Evolutionary conservation across 2,329 filamentous ascomycete genomes (phyloP).

Genomic region (Monilinia laxa): DNA sequence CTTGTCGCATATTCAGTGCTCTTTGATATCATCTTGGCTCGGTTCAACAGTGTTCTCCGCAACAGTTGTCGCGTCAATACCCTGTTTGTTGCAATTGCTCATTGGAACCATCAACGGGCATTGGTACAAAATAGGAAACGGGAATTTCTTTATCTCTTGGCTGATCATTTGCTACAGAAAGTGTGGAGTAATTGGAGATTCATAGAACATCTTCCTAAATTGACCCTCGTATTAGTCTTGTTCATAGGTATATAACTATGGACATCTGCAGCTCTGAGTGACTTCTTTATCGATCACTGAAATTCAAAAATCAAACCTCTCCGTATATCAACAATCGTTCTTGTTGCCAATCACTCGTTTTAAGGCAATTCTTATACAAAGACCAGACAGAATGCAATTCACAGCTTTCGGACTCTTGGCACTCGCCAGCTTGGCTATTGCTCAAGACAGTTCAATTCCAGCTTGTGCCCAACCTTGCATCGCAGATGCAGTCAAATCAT

Average conservation of each 20-base stretch:
- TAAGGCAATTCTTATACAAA: constrained; percentile 18
- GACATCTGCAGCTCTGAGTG: constrained; percentile 4
- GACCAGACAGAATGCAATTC: constrained; percentile 18
- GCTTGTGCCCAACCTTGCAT: constrained; percentile 20
- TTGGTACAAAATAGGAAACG: constrained; percentile 12
- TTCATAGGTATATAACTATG: constrained; percentile 17
- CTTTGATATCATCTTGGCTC: background rate
- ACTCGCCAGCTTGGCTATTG: constrained; percentile 12
- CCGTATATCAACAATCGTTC: constrained; percentile 1
- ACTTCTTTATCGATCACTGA: constrained; percentile 8
- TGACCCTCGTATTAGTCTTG: background rate
- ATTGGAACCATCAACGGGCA: constrained; percentile 11
- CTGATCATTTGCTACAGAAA: background rate
- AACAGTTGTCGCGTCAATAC: background rate
- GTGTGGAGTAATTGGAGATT: constrained; percentile 16
- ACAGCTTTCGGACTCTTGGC: constrained; percentile 19
- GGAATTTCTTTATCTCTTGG: constrained; percentile 3
- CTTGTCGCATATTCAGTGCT: background rate
- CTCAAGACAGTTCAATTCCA: constrained; percentile 18
- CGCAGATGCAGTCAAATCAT: background rate
- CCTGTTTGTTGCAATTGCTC: constrained; percentile 15
- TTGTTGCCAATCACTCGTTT: constrained; percentile 22
- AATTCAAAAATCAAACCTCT: background rate
- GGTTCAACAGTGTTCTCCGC: constrained; percentile 10
- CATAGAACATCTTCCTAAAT: constrained; percentile 10